Percentiles rank a stretch among this genome's conserved stretches.
phyloP scores from a whole-genome alignment of 2,329 filamentous ascomycete species.

The Macrophomina tecta region DNA sequence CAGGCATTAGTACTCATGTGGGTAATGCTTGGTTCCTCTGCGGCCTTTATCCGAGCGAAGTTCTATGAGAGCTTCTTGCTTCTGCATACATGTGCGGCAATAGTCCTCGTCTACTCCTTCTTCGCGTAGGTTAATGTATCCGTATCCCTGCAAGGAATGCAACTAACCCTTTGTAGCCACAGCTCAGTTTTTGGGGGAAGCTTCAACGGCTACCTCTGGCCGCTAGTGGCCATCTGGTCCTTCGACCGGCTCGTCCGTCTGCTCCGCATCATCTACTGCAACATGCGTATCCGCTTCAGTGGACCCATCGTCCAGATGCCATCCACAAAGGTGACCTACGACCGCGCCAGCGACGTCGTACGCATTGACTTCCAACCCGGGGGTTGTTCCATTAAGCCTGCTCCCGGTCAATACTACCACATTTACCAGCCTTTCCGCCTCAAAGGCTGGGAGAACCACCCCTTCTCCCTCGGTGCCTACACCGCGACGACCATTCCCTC shows the following conservation, averaged over 20 bases:
- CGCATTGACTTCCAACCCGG: conserved; percentile 52
- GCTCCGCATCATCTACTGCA: conserved; percentile 52
- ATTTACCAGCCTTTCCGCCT: conserved; percentile 54
- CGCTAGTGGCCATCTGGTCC: conserved; percentile 57
- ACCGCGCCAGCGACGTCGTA: conserved; percentile 53
- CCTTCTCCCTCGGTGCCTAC: conserved; percentile 53
- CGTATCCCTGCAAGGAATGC: background rate
- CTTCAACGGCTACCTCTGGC: conserved; percentile 59
- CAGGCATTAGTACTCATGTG: conserved; percentile 52
- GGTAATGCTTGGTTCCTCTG: conserved; percentile 52
- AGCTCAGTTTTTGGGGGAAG: conserved; percentile 59
- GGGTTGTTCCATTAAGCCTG: conserved; percentile 41
- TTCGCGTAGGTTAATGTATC: conserved; percentile 52
- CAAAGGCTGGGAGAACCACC: conserved; percentile 58
- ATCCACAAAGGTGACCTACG: conserved; percentile 50
- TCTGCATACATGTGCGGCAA: conserved; percentile 49
- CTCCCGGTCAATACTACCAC: conserved; percentile 58
- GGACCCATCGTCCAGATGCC: conserved; percentile 38
- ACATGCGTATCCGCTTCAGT: conserved; percentile 44
- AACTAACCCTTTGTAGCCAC: conserved; percentile 46
- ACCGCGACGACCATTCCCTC: conserved; percentile 28
- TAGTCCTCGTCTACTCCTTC: conserved; percentile 57
- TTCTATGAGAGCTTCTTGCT: conserved; percentile 54
- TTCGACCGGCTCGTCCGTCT: conserved; percentile 57
- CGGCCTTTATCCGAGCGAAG: conserved; percentile 58